These are phyloP conservation scores for Podospora australis DNA, from an alignment of 495 filamentous ascomycete genomes.

Conservation along the genomic window DNA sequence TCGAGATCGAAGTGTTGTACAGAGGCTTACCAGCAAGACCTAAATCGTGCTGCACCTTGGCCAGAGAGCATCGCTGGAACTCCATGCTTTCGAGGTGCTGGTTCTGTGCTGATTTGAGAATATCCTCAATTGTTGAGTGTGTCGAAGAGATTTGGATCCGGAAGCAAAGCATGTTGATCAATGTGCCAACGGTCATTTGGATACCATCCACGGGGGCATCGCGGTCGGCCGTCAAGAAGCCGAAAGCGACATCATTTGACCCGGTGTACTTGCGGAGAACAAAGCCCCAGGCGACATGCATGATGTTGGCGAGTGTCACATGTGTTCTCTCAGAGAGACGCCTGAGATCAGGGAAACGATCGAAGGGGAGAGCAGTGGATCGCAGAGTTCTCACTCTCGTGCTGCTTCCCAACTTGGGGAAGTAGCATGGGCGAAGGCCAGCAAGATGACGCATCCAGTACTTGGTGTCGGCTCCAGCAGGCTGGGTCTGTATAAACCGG, in stretches of 20 bases:
- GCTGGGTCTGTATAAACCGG: conserved; percentile 33
- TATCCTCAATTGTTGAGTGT: conserved; percentile 31
- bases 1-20: conserved; percentile 54
- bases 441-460: conserved; percentile 51
- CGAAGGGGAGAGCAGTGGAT: conserved; percentile 10
- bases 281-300: conserved; percentile 38
- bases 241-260: conserved; percentile 42
- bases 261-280: conserved; percentile 27
- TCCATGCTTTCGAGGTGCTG: conserved; percentile 44
- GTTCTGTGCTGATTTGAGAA: conserved; percentile 42
- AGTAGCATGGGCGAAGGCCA: conserved; percentile 44
- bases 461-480: conserved; percentile 35
- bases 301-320: conserved; percentile 25
- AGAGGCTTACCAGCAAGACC: conserved; percentile 43
- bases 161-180: conserved; percentile 55
- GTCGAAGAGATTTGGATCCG: conserved; percentile 28
- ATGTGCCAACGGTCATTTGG: conserved; percentile 40
- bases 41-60: conserved; percentile 50
- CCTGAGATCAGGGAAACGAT: conserved; percentile 16
- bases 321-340: conserved; percentile 14
- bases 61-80: conserved; percentile 49
- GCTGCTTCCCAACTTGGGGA: conserved; percentile 32
- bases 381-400: neutral
- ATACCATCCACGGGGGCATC: conserved; percentile 40
- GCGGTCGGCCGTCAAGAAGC: conserved; percentile 48